These are phyloP conservation scores for Fraxinus anomala DNA, from an alignment of 257 asterid species.

Conservation along the genomic window DNA sequence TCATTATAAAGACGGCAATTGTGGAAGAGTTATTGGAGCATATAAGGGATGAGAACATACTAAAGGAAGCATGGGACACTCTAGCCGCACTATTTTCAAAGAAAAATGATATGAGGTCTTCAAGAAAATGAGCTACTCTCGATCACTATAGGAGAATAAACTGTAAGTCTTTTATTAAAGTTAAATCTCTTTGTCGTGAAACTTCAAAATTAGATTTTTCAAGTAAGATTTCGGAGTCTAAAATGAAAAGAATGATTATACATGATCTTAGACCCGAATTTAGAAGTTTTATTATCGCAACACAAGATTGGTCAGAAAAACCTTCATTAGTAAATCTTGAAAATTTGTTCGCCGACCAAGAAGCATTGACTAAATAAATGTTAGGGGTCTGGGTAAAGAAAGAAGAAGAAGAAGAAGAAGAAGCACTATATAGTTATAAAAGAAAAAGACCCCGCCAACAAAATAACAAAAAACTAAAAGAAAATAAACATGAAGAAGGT, in stretches of 20 bases:
- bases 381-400: not conserved
- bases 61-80: not conserved
- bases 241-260: slow-evolving; percentile 9
- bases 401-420: not conserved
- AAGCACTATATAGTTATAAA: not conserved
- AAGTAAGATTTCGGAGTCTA: not conserved
- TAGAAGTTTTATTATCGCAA: not conserved
- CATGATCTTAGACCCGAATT: slow-evolving; percentile 1
- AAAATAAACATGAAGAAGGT: not conserved
- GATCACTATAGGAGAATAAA: not conserved
- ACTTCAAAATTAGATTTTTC: not conserved
- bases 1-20: not conserved
- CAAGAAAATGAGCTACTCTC: not conserved
- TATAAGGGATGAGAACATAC: not conserved
- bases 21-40: slow-evolving; percentile 8
- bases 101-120: slow-evolving; percentile 8
- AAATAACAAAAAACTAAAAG: not conserved
- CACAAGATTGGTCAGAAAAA: not conserved
- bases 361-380: slow-evolving; percentile 23
- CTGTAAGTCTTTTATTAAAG: not conserved
- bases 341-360: slow-evolving; percentile 12
- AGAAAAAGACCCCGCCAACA: not conserved
- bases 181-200: slow-evolving; percentile 9
- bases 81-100: not conserved
- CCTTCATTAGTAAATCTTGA: not conserved